Base-by-base conservation (phyloP, 495 filamentous ascomycete genomes). In the Platismatia glauca region DNA sequence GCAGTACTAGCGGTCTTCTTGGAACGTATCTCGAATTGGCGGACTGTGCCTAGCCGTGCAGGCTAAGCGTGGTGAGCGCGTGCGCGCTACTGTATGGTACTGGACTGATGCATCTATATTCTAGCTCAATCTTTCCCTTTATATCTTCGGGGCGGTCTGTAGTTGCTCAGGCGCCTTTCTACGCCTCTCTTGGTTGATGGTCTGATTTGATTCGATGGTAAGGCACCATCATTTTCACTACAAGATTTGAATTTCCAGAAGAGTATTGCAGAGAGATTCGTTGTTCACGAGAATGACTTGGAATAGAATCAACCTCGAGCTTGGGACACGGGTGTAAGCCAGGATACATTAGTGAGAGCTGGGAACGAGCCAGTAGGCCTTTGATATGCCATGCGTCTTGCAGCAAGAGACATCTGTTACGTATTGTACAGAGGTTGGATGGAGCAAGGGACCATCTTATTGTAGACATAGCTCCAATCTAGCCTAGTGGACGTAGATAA, bases 1-100 rank as follows among this genome's bases (percentile, higher is more conserved):
- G 70, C 64, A 15, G 63, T 72, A 8, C 50, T 71, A 20, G 70
- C 71, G 1, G 64, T 72, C 16, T 69, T 72, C 35, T 60, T 70
- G 35, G 64, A 62, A 1, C 67, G 64, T 59, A 43, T 12, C 7
- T 29, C 12, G 35, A 58, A 4, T 20, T 15, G 6, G 41, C 2
- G 20, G 7, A n/a, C 41, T n/a, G 7, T 3, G 41, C 20, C 41
- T n/a, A n/a, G 41, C 20, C 20, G 16, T 43, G 4, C 20, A 43
- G 0, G 18, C 7, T 9, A n/a, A n/a, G 41, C 41, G 7, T 43
- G 5, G 9, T 9, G 5, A 35, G 9, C 9, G 9, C 34, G 20
- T n/a, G 18, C 9, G 41, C 2, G 41, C 41, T 6, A 43, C 7
- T n/a, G n/a, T 20, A 20, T 20, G 1, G 20, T 5, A n/a, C 33